Percentiles rank a stretch among this genome's conserved stretches.
phyloP scores from a whole-genome alignment of 1,284 basidiomycete genomes.

The Polyporus tsugae region DNA sequence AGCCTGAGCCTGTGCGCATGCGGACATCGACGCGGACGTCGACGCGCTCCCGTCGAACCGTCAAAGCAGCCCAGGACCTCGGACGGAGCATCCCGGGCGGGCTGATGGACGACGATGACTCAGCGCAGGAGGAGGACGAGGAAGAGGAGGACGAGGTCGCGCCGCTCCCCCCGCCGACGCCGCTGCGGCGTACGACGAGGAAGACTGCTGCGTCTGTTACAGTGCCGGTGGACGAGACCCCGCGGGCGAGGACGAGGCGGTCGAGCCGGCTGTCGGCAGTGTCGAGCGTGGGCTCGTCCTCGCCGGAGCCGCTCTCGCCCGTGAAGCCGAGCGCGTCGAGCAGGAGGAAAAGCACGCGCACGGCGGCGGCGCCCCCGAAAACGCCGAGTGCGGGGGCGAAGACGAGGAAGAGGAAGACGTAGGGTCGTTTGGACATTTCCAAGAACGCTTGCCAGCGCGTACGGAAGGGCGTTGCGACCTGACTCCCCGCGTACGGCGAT shows the following conservation, averaged over 20 bases:
- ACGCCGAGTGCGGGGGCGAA: constrained; percentile 18
- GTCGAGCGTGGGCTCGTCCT: constrained; percentile 37
- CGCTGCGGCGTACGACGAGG: constrained; percentile 37
- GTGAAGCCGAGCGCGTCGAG: constrained; percentile 33
- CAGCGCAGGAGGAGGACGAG: constrained; percentile 48
- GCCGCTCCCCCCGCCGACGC: constrained; percentile 46
- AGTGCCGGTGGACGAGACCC: constrained; percentile 16
- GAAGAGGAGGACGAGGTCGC: constrained; percentile 64
- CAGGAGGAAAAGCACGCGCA: constrained; percentile 21
- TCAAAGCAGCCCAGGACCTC: constrained; percentile 40
- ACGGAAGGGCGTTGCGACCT: too few relatives aligned
- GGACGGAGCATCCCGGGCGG: constrained; percentile 62
- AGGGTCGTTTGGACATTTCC: not conserved
- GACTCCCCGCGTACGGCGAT: too few relatives aligned
- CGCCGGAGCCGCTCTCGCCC: constrained; percentile 39
- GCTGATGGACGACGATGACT: constrained; percentile 59
- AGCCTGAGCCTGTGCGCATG: constrained; percentile 19
- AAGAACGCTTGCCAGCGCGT: too few relatives aligned
- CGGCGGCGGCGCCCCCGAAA: constrained; percentile 5
- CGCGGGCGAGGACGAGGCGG: constrained; percentile 30
- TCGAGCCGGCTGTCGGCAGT: constrained; percentile 34
- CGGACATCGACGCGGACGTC: constrained; percentile 28
- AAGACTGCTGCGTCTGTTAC: constrained; percentile 32
- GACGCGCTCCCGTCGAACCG: constrained; percentile 29
- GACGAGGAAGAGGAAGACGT: constrained; percentile 32